Evolutionary conservation across 2,329 filamentous ascomycete genomes (phyloP), one percentile per base, ranked within the genome.

Genomic region (Colletotrichum lindemuthianum): DNA sequence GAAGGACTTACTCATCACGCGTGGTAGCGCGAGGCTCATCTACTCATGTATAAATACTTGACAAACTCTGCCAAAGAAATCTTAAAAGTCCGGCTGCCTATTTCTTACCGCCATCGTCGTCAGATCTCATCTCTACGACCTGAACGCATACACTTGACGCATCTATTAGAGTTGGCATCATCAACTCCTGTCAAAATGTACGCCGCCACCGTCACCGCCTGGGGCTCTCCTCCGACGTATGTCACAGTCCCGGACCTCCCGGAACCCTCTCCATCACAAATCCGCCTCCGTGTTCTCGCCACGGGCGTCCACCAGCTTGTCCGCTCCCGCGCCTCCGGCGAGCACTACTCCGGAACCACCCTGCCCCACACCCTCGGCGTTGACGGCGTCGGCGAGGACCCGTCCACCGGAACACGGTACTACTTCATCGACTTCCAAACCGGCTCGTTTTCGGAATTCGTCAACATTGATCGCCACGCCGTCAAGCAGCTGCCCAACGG

Each of bases 231-330:
- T 13, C 73, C 73, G 15, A 69, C 66, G 15, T 43, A 68, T 37
- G 57, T 70, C 70, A 59, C 79, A 70, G 70, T 76, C 2, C 63
- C 71, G n/a, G 73, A 77, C 44, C 61, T 65, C 2, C 61, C 61
- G 3, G 74, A 76, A 5, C 74, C 78, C 6, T 40, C 76, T 0
- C 77, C 82, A 15, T 65, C 73, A 13, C 82, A 82, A 57, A 77
- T 88, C 73, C 82, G 80, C 67, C 77, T 88, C 65, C 61, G 61
- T 47, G 61, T 65, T 15, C 69, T 84, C 51, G 84, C 84, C 11
- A 71, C 79, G 3, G 85, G 84, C 34, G 75, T 86, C 12, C 85
- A 87, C 71, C 78, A 80, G 11, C 74, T 88, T 5, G 86, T 88
- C 47, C 82, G 82, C 52, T 76, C 77, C 44, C 81, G 85, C 36